These are phyloP conservation scores for Obelidium mucronatum DNA, from an alignment of 192 early-diverging fungal species.

Conservation along the genomic window DNA sequence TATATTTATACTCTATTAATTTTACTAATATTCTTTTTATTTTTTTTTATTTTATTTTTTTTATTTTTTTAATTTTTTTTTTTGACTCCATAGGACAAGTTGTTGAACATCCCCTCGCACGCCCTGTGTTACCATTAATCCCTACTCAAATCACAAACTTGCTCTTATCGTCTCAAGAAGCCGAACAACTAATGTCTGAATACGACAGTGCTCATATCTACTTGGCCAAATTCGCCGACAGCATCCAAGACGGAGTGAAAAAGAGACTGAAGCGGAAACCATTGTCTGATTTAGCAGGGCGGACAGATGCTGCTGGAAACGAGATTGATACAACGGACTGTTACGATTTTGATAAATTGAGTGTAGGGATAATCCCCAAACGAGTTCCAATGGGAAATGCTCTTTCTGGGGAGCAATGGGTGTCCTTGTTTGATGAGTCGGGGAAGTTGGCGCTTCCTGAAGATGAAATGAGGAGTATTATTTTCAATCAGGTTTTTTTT, in stretches of 20 bases:
- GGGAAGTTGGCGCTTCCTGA: constrained; percentile 40
- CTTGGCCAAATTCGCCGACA: constrained; percentile 45
- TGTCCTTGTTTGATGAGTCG: constrained; percentile 47
- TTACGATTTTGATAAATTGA: neutral
- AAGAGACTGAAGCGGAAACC: neutral
- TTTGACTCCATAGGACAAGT: constrained; percentile 46
- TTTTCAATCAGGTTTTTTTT: too few relatives aligned
- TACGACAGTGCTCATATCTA: constrained; percentile 56
- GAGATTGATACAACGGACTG: constrained; percentile 43
- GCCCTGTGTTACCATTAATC: constrained; percentile 57
- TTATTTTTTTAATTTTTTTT: neutral
- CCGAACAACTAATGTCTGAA: constrained; percentile 53
- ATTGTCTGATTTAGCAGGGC: neutral
- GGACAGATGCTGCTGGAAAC: constrained; percentile 40
- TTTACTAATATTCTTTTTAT: too few relatives aligned
- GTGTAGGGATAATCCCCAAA: neutral
- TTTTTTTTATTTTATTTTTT: too few relatives aligned
- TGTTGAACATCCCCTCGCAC: constrained; percentile 58
- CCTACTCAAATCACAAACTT: constrained; percentile 48
- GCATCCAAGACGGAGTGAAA: constrained; percentile 13
- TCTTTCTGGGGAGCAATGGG: constrained; percentile 52
- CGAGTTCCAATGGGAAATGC: neutral
- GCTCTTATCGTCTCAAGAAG: constrained; percentile 53
- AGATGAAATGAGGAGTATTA: constrained; percentile 41
- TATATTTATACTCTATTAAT: too few relatives aligned